Conservation (phyloP, 768 basidiomycete genomes). For the Boletus eberwhitei region DNA sequence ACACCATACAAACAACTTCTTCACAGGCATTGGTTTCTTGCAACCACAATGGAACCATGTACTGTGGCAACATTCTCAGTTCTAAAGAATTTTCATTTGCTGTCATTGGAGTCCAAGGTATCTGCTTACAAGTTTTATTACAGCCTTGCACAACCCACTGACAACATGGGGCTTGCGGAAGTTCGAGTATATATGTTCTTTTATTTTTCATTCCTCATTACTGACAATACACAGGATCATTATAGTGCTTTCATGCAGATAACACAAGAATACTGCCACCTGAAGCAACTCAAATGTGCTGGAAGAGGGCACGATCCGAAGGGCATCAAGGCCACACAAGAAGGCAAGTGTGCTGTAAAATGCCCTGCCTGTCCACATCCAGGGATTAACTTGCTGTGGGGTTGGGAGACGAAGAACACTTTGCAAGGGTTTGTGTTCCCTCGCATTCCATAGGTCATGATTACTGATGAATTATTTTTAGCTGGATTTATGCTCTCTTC, state of each 20-base stretch:
- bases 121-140: background rate
- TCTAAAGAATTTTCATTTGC: background rate
- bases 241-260: background rate
- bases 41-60: background rate
- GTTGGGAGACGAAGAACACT: background rate
- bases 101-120: background rate
- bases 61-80: background rate
- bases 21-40: background rate
- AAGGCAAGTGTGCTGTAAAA: background rate
- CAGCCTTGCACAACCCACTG: background rate
- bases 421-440: no score
- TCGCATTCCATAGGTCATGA: no score
- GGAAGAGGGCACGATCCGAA: background rate
- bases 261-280: background rate
- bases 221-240: no score
- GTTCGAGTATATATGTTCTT: no score
- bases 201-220: no score
- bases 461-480: no score
- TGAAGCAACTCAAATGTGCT: background rate
- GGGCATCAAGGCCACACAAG: background rate
- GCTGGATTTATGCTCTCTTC: conserved; percentile 17
- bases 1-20: background rate
- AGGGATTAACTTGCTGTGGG: background rate
- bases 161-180: no score
- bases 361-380: conserved; percentile 6